Evolutionary conservation across 208 protist species (phyloP), one percentile per base, ranked within the genome.

Genomic region (Herpetomonas samuelpessoai): DNA sequence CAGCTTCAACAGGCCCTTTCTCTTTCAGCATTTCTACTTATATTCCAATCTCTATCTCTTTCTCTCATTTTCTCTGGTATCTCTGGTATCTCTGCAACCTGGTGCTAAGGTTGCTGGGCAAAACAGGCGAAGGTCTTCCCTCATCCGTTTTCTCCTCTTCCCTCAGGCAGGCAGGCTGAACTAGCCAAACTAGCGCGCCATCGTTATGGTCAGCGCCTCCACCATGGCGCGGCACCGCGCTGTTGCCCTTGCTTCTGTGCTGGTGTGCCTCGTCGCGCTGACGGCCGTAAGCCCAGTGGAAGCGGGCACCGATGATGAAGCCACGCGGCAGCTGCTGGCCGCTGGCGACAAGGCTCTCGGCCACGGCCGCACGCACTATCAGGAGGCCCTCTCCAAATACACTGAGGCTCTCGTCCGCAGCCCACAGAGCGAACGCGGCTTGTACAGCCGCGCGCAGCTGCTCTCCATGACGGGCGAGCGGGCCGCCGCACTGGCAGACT

Each of bases 321-420:
- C 26, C 10, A 68, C 70, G 6, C 79, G 80, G 12, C 6, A 59
- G 41, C 57, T 93, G 24, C 61, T 96, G 1, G 71, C 70, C 0
- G 83, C 77, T 0, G 90, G 84, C 12, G 90, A 96, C 64, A 70
- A 76, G 48, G 75, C 77, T 2, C 53, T 96, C 9, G 74, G 83
- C 22, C 57, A 81, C 29, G 89, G 89, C 0, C 77, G 82, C 26
- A 39, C 45, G 18, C 67, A 84, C 19, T 96, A 93, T 65, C 83
- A 80, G 30, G 86, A 93, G 35, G 90, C 90, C 19, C 61, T 96
- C n/a, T 74, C 76, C 22, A 92, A 92, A 65, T 96, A 93, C 59
- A 93, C 86, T 0, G 80, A 77, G 56, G 86, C 80, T 0, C 67
- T 92, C 10, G 45, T 83, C 0, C 76, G 81, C 12, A 75, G 75